Conservation (phyloP, 805 yeast species). For the Candida xyloterini region DNA sequence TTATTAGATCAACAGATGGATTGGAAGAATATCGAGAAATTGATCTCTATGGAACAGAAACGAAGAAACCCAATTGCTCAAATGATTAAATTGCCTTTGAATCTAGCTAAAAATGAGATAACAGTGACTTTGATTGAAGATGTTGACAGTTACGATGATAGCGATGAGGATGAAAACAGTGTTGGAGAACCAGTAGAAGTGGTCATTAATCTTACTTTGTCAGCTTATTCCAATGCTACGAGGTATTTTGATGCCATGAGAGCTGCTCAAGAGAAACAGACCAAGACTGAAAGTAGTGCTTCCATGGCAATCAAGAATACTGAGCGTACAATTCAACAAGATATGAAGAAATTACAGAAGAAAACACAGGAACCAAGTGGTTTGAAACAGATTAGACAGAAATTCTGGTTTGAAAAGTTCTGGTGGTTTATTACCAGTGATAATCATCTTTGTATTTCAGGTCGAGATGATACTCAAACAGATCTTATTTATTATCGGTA, state of each 20-base stretch:
- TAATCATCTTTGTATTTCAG: conserved; percentile 82
- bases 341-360: conserved; percentile 60
- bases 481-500: conserved; percentile 80
- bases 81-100: conserved; percentile 62
- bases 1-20: conserved; percentile 84
- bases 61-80: conserved; percentile 65
- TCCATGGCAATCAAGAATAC: conserved; percentile 78
- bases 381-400: conserved; percentile 61
- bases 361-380: conserved; percentile 47
- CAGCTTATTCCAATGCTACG: conserved; percentile 89
- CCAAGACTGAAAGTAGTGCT: conserved; percentile 75
- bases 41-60: conserved; percentile 65
- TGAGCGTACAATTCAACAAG: conserved; percentile 70
- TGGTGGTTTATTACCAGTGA: conserved; percentile 93
- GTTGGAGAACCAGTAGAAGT: conserved; percentile 41
- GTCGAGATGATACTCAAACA: conserved; percentile 74
- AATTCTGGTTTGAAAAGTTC: conserved; percentile 91
- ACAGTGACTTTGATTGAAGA: conserved; percentile 45
- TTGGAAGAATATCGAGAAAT: conserved; percentile 83
- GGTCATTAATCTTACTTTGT: conserved; percentile 61
- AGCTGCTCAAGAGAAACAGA: conserved; percentile 71
- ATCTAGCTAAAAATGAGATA: conserved; percentile 65
- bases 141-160: conserved; percentile 30
- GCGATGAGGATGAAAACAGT: conserved; percentile 3
- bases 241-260: conserved; percentile 76